These are phyloP conservation scores for Hansenula sp. DNA, from an alignment of 1,139 yeast genomes.

Conservation along the genomic window DNA sequence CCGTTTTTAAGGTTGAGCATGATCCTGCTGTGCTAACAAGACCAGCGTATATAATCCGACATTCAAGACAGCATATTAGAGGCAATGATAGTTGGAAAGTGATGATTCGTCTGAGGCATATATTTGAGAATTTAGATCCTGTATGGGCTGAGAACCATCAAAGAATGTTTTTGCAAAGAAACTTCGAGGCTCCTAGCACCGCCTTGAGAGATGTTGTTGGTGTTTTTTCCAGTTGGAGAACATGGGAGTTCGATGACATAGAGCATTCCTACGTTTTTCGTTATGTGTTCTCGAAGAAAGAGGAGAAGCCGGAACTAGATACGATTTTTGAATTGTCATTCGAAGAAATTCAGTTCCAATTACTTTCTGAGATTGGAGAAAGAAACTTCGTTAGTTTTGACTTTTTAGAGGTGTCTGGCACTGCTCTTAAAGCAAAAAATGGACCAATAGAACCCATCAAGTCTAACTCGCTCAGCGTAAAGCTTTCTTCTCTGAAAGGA, in stretches of 20 bases:
- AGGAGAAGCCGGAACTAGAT: neutral
- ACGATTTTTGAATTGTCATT: slow-evolving; percentile 9
- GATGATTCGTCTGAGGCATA: slow-evolving; percentile 71
- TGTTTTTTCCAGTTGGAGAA: slow-evolving; percentile 78
- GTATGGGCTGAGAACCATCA: slow-evolving; percentile 38
- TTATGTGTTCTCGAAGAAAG: slow-evolving; percentile 31
- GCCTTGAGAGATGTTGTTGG: slow-evolving; percentile 54
- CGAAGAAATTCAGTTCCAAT: slow-evolving; percentile 22
- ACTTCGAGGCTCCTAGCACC: slow-evolving; percentile 39
- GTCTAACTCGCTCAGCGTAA: neutral
- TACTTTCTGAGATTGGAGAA: slow-evolving; percentile 16
- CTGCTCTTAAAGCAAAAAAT: neutral
- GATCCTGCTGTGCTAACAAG: slow-evolving; percentile 90
- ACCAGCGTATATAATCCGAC: slow-evolving; percentile 77
- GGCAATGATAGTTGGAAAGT: slow-evolving; percentile 87
- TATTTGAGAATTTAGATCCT: slow-evolving; percentile 56
- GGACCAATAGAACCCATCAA: neutral
- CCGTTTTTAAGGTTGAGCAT: slow-evolving; percentile 55
- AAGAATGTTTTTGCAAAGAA: slow-evolving; percentile 15
- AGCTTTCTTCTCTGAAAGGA: neutral
- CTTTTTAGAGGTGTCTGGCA: slow-evolving; percentile 1
- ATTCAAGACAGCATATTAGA: slow-evolving; percentile 70
- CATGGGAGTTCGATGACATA: slow-evolving; percentile 75
- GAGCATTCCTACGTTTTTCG: slow-evolving; percentile 53
- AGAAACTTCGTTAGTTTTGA: neutral